These are phyloP conservation scores for Castanea mollissima DNA, from an alignment of 306 rosid genomes.

Conservation along the genomic window DNA sequence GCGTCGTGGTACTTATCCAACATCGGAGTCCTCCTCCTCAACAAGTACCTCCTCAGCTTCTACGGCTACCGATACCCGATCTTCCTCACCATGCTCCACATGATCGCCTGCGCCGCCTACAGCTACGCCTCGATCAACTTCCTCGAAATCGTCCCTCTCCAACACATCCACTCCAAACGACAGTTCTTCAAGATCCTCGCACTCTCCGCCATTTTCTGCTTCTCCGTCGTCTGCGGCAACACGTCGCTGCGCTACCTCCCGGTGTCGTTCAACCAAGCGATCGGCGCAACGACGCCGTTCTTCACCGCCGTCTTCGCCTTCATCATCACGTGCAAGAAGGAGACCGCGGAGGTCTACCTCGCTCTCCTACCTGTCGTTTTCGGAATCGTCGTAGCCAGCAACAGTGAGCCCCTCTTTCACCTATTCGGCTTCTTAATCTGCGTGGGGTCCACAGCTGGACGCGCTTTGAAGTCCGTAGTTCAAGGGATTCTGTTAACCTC, in stretches of 20 bases:
- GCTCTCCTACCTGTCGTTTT: constrained; percentile 80
- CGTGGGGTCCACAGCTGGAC: constrained; percentile 82
- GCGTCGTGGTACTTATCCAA: constrained; percentile 87
- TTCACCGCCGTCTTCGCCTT: constrained; percentile 85
- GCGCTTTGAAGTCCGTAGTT: constrained; percentile 85
- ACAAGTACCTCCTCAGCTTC: constrained; percentile 89
- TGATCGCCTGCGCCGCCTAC: constrained; percentile 78
- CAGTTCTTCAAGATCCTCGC: constrained; percentile 88
- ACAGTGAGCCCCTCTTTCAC: constrained; percentile 81
- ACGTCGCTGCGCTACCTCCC: constrained; percentile 87
- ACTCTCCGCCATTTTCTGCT: constrained; percentile 70
- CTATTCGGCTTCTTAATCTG: constrained; percentile 78
- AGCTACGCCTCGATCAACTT: constrained; percentile 56
- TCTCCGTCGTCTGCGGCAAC: constrained; percentile 94
- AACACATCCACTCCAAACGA: constrained; percentile 62
- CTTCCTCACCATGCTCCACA: constrained; percentile 94
- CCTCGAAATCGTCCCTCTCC: constrained; percentile 74
- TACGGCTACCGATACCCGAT: constrained; percentile 82
- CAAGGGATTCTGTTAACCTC: constrained; percentile 77
- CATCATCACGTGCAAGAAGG: constrained; percentile 71
- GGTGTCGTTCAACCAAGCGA: constrained; percentile 85
- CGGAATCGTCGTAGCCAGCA: constrained; percentile 76
- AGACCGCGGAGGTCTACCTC: constrained; percentile 63
- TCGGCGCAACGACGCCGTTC: constrained; percentile 92
- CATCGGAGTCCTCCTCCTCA: constrained; percentile 87